Evolutionary conservation across 2,329 filamentous ascomycete genomes (phyloP).

Genomic region (Mycocentrospora acerina): DNA sequence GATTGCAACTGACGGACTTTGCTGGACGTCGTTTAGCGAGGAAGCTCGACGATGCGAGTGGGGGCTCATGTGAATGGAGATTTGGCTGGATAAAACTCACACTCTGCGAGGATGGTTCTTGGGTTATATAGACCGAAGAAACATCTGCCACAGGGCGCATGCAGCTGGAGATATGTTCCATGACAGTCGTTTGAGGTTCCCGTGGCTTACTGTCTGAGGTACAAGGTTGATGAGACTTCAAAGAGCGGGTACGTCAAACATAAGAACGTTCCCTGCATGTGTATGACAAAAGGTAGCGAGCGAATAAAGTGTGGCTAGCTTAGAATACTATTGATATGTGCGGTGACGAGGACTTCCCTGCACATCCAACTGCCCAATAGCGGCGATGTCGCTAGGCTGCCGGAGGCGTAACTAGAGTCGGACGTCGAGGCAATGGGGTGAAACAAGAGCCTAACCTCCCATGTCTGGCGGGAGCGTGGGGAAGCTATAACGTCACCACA

Average conservation of each 20-base stretch:
- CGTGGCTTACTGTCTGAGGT: conserved; percentile 38
- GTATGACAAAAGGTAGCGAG: conserved; percentile 34
- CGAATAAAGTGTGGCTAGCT: conserved; percentile 41
- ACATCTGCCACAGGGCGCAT: conserved; percentile 38
- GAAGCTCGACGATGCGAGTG: conserved; percentile 35
- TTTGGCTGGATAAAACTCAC: conserved; percentile 26
- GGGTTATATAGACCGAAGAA: conserved; percentile 41
- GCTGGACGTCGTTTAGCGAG: conserved; percentile 39
- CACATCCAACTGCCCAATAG: conserved; percentile 32
- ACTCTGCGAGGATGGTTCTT: conserved; percentile 36
- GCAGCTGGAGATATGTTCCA: conserved; percentile 49
- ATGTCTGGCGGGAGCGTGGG: conserved; percentile 44
- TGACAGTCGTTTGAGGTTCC: conserved; percentile 40
- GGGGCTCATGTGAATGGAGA: conserved; percentile 32
- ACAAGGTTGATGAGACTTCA: conserved; percentile 45
- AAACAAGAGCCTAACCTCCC: conserved; percentile 41
- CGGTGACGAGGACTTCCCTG: conserved; percentile 35
- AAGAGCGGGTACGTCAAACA: conserved; percentile 44
- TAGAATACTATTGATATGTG: conserved; percentile 40
- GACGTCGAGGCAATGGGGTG: conserved; percentile 35
- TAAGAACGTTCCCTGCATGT: conserved; percentile 43
- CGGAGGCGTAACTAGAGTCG: conserved; percentile 35
- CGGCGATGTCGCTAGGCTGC: conserved; percentile 39
- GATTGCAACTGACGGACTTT: conserved; percentile 33
- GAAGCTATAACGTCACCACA: conserved; percentile 30